These are phyloP conservation scores for Harrya chromipes DNA, from an alignment of 768 basidiomycete genomes.

Conservation along the genomic window DNA sequence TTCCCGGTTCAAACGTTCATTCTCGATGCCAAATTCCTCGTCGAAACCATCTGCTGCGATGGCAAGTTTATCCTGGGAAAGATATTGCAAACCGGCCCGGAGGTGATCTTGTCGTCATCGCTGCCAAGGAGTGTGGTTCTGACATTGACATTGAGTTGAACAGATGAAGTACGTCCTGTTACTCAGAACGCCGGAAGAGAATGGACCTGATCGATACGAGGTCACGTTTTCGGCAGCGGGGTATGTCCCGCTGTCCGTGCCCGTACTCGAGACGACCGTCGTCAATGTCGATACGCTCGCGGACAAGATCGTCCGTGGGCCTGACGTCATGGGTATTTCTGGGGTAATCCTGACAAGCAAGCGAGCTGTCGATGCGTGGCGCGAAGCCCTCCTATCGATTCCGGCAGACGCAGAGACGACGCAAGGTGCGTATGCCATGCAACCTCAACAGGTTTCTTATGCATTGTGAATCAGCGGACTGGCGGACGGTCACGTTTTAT, in stretches of 20 bases:
- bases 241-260: conserved; percentile 56
- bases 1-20: too few relatives aligned
- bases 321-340: conserved; percentile 30
- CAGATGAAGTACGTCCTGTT: conserved; percentile 37
- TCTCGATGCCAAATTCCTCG: too few relatives aligned
- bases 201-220: conserved; percentile 57
- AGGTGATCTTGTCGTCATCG: too few relatives aligned
- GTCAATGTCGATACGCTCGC: conserved; percentile 47
- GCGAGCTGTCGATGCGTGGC: conserved; percentile 74
- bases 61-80: too few relatives aligned
- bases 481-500: conserved; percentile 69
- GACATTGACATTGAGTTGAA: background rate
- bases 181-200: conserved; percentile 36
- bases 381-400: conserved; percentile 32
- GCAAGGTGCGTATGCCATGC: conserved; percentile 15
- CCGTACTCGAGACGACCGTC: conserved; percentile 67
- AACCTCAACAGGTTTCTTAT: background rate
- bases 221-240: conserved; percentile 42
- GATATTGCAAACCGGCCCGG: too few relatives aligned
- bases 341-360: conserved; percentile 82
- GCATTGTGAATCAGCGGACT: conserved; percentile 33
- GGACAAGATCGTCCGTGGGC: conserved; percentile 40
- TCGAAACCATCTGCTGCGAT: too few relatives aligned
- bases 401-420: background rate
- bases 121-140: background rate